Evolutionary conservation across 768 basidiomycete species (phyloP), one percentile per base, ranked within the genome.

Genomic region (Cubamyces sp.): DNA sequence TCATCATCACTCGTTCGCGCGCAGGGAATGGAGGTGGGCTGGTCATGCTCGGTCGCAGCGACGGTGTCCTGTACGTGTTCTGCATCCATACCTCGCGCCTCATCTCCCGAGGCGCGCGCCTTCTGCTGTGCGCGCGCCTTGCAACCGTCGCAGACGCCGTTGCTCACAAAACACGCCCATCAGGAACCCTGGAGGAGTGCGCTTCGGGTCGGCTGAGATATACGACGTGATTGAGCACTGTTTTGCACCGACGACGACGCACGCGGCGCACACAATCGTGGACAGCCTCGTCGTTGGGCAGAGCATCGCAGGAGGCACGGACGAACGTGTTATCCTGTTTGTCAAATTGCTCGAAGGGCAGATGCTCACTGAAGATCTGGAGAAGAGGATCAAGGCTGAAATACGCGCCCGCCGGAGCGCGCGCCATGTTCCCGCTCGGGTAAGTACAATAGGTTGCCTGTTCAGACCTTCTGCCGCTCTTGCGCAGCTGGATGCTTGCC

Each of bases 131-230:
- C 23, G 49, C n/a, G 37, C 60, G 42, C 19, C 14, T 50, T 42
- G 53, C 43, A 51, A 7, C 56, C 39, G 39, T 26, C 54, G 47
- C 26, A 34, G 46, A 37, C 50, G 37, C 42, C 40, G 45, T 53
- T 26, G 60, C 68, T 42, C 60, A 58, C 57, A 25, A 42, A 19
- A 21, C 58, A 43, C 49, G 28, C 43, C 30, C 70, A 87, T 86
- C 66, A 64, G 63, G 63, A 93, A 92, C 70, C 91, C 91, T 25
- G 88, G 88, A 53, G 91, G 91, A n/a, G 84, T 92, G 66, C 82
- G 91, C 30, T 92, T 92, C 71, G 91, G 91, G 42, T 88, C 90
- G 40, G 82, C 88, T 43, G 92, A 92, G 74, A 82, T 92, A 37
- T 92, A 92, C 73, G 87, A 91, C 69, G 88, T 92, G 55, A 77